Percentiles rank a stretch among this genome's conserved stretches.
Conservation (phyloP, 768 basidiomycete genomes). For the Tricholoma terreum region DNA sequence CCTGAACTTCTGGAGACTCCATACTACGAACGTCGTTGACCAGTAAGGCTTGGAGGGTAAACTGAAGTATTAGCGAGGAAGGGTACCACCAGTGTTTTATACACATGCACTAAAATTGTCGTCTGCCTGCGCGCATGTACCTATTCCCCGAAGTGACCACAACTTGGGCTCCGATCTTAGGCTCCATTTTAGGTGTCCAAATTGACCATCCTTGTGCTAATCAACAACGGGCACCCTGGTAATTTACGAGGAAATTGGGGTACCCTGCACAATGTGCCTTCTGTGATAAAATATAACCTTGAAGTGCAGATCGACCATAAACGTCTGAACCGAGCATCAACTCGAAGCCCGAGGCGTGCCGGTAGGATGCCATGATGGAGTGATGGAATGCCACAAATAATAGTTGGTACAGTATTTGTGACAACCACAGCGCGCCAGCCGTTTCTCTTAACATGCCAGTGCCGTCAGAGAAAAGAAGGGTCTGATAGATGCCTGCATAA, state of each 20-base stretch:
- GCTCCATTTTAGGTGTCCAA: background rate
- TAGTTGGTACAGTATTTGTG: too few species aligned
- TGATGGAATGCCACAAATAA: too few species aligned
- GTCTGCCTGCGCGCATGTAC: background rate
- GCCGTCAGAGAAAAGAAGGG: too few species aligned
- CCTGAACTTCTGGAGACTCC: conserved; percentile 13
- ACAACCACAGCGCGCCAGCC: too few species aligned
- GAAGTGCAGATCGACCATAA: conserved; percentile 15
- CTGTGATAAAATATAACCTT: conserved; percentile 12
- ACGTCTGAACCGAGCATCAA: background rate
- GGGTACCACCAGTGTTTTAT: background rate
- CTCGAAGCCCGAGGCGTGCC: conserved; percentile 12
- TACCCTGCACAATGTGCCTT: background rate
- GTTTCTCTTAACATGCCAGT: too few species aligned
- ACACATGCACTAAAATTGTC: background rate
- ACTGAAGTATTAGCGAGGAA: background rate
- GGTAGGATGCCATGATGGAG: too few species aligned
- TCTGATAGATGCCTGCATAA: too few species aligned
- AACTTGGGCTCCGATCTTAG: background rate
- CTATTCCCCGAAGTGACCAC: background rate
- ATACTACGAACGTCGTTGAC: conserved; percentile 2
- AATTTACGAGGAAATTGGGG: background rate
- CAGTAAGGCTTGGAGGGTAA: background rate
- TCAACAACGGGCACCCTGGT: background rate
- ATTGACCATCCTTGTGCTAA: background rate